A percentile compares a stretch with the other conserved stretches of the same genome.
These are phyloP conservation scores for Apiotrichum montevideense DNA, from an alignment of 1,284 basidiomycete species.

Conservation along the genomic window DNA sequence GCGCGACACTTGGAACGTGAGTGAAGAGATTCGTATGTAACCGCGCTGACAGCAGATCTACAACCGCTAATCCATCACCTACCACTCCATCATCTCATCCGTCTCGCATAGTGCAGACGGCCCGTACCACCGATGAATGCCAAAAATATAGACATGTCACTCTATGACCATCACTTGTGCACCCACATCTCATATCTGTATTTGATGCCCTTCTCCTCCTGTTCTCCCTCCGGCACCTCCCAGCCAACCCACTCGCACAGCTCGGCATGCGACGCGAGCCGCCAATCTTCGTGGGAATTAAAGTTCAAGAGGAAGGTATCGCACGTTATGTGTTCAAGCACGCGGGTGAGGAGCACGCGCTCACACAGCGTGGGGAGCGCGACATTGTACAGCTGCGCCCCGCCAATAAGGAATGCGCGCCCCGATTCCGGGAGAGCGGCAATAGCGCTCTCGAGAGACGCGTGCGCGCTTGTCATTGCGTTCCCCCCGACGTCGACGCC, in stretches of 20 bases:
- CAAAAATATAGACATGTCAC: constrained; percentile 4
- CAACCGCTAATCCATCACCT: constrained; percentile 11
- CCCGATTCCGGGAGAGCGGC: constrained; percentile 13
- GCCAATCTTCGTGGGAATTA: constrained; percentile 53
- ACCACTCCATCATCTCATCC: neutral
- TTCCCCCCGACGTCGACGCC: constrained; percentile 58
- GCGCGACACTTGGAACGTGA: constrained; percentile 52
- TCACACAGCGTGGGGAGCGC: constrained; percentile 60
- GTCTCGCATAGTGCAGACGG: too few relatives aligned
- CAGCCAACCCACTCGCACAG: constrained; percentile 71
- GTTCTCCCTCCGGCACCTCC: constrained; percentile 65
- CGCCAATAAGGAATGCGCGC: constrained; percentile 76
- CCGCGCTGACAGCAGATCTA: constrained; percentile 16
- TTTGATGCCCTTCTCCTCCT: constrained; percentile 70
- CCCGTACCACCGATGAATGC: constrained; percentile 4
- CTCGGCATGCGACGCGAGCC: constrained; percentile 55
- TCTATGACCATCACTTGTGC: constrained; percentile 26
- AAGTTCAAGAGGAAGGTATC: constrained; percentile 84
- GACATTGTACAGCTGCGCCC: constrained; percentile 74
- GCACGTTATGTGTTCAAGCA: constrained; percentile 65
- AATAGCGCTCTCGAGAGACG: constrained; percentile 37
- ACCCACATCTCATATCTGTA: constrained; percentile 95
- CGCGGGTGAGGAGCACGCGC: constrained; percentile 78
- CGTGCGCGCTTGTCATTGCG: constrained; percentile 22
- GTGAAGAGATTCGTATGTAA: constrained; percentile 4